A percentile compares a stretch with the other conserved stretches of the same genome.
Conservation (phyloP, 1,284 basidiomycete genomes). For the Trichosporon sp. region DNA sequence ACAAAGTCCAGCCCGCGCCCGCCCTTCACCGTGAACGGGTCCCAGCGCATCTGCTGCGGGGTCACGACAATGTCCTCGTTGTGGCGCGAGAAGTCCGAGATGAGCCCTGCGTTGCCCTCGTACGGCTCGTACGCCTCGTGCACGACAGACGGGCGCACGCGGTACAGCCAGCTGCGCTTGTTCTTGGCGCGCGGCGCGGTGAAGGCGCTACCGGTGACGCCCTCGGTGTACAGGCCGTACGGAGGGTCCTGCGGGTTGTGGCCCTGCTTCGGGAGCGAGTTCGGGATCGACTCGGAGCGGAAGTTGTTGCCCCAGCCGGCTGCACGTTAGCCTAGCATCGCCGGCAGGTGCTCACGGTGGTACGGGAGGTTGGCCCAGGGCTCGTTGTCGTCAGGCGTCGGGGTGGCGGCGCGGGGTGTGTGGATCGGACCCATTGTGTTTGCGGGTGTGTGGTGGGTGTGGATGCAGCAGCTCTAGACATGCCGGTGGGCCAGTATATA, state of each 20-base stretch:
- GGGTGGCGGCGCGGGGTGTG: neutral
- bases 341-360: neutral
- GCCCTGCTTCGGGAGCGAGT: conserved; percentile 56
- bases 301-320: conserved; percentile 18
- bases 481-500: neutral
- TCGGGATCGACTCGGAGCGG: conserved; percentile 16
- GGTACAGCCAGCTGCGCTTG: conserved; percentile 51
- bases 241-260: conserved; percentile 62
- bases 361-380: conserved; percentile 1
- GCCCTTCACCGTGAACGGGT: conserved; percentile 51
- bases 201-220: conserved; percentile 59
- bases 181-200: conserved; percentile 57
- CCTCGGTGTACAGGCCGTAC: conserved; percentile 61
- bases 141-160: conserved; percentile 60
- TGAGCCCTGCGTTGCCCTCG: conserved; percentile 6
- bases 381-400: neutral
- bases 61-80: conserved; percentile 27
- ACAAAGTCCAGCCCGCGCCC: conserved; percentile 56
- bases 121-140: conserved; percentile 45
- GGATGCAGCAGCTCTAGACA: no score
- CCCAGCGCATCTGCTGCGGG: conserved; percentile 64
- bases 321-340: neutral
- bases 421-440: neutral
- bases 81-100: conserved; percentile 10
- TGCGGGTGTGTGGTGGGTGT: neutral